These are phyloP conservation scores for Leptomonas pyrrhocoris DNA, from an alignment of 208 protist species.

Conservation along the genomic window DNA sequence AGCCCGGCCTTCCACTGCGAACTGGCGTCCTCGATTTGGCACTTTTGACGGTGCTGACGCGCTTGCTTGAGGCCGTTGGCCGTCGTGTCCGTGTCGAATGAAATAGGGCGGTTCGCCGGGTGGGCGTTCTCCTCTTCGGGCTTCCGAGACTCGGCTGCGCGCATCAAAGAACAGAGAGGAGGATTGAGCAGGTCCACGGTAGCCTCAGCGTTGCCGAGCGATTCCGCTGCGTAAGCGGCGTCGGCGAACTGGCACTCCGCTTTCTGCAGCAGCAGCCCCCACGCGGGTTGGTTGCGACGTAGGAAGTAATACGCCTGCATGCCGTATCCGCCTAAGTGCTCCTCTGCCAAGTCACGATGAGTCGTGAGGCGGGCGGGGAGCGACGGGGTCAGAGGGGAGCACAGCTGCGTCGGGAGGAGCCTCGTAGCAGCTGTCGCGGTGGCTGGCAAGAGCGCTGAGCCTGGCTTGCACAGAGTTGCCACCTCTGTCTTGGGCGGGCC, in stretches of 20 bases:
- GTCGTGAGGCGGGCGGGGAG: not conserved
- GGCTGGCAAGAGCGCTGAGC: not conserved
- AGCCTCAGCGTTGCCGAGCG: not conserved
- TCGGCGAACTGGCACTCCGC: slow-evolving; percentile 4
- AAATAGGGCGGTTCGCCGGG: not conserved
- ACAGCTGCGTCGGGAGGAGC: not conserved
- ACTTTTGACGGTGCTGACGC: slow-evolving; percentile 8
- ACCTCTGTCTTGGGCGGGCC: not conserved
- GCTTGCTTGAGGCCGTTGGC: not conserved
- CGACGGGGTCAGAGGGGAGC: not conserved
- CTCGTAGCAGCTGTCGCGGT: not conserved
- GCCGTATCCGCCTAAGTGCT: slow-evolving; percentile 13
- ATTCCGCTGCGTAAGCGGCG: not conserved
- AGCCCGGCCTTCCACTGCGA: slow-evolving; percentile 16
- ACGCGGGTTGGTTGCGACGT: slow-evolving; percentile 26
- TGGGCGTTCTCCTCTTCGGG: slow-evolving; percentile 1
- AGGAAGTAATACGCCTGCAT: slow-evolving; percentile 40
- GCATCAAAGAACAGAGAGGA: slow-evolving; percentile 12
- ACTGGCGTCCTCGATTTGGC: slow-evolving; percentile 12
- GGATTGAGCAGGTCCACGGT: slow-evolving; percentile 5
- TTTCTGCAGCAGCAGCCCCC: slow-evolving; percentile 27
- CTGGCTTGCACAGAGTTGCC: not conserved
- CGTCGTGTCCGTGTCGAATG: not conserved
- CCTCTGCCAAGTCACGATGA: slow-evolving; percentile 5
- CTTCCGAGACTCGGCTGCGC: not conserved